These are phyloP conservation scores for Backusella morwellensis DNA, from an alignment of 192 early-diverging fungal genomes.

Conservation along the genomic window DNA sequence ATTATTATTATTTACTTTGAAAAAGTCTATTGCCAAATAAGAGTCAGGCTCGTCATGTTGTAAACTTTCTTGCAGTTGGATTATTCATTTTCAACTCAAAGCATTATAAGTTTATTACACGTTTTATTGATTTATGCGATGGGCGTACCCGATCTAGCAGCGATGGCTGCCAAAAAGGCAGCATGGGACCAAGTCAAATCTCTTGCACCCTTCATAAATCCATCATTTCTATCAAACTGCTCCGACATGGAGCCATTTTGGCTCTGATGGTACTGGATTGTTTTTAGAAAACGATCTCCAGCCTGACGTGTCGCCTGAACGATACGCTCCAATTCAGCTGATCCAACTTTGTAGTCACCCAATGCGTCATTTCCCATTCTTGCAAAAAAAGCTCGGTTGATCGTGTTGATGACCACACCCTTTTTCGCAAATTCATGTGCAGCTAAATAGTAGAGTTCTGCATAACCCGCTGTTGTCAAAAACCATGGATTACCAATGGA, in stretches of 20 bases:
- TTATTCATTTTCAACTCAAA: background rate
- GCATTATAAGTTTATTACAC: background rate
- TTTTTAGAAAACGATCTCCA: constrained; percentile 59
- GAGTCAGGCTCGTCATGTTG: no score
- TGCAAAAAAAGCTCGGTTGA: constrained; percentile 36
- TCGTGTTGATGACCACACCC: constrained; percentile 24
- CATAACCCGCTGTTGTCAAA: constrained; percentile 54
- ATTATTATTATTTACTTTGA: no score
- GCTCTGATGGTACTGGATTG: constrained; percentile 50
- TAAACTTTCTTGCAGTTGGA: no score
- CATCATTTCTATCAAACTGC: constrained; percentile 58
- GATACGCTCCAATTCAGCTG: constrained; percentile 26
- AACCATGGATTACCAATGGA: constrained; percentile 75
- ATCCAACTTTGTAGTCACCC: background rate
- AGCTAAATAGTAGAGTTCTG: constrained; percentile 62
- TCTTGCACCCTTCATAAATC: constrained; percentile 57
- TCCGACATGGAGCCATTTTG: constrained; percentile 57
- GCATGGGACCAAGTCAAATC: constrained; percentile 78
- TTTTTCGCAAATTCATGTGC: constrained; percentile 23
- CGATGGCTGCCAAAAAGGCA: constrained; percentile 43
- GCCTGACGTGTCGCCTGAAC: constrained; percentile 33
- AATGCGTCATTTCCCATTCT: constrained; percentile 13
- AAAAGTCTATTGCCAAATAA: no score
- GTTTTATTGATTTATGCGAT: background rate
- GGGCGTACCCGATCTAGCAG: constrained; percentile 22